Evolutionary conservation across 2,329 filamentous ascomycete species (phyloP).

Genomic region (Fusarium sp.): DNA sequence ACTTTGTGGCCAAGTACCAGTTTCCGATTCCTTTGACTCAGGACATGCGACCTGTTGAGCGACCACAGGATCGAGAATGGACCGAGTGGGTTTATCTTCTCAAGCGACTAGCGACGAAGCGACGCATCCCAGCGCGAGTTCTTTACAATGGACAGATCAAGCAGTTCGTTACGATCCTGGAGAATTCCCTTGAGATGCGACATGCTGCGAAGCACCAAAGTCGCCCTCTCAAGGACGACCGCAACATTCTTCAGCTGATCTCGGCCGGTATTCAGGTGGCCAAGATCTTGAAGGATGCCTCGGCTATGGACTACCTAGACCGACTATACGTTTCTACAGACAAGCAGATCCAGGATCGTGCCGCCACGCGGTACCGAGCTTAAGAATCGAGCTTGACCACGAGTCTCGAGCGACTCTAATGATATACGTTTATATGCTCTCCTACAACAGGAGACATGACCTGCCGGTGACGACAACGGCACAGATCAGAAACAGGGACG

Average conservation of each 20-base stretch:
- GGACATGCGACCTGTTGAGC: constrained; percentile 81
- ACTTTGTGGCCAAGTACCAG: constrained; percentile 91
- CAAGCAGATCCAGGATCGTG: constrained; percentile 77
- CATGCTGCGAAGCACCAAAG: constrained; percentile 86
- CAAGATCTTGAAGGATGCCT: constrained; percentile 85
- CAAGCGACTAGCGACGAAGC: constrained; percentile 86
- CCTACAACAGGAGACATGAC: constrained; percentile 39
- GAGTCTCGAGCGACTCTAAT: constrained; percentile 44
- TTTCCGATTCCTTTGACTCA: constrained; percentile 87
- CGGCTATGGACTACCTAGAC: constrained; percentile 85
- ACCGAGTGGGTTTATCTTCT: constrained; percentile 92
- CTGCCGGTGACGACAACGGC: constrained; percentile 45
- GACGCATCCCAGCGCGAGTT: constrained; percentile 84
- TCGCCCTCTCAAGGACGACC: constrained; percentile 85
- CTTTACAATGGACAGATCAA: constrained; percentile 92
- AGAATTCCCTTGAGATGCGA: constrained; percentile 89
- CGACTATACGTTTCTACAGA: constrained; percentile 85
- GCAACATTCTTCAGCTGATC: constrained; percentile 88
- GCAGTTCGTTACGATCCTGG: constrained; percentile 87
- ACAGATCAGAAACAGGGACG: constrained; percentile 44
- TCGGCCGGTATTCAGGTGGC: constrained; percentile 88
- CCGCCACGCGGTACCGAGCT: constrained; percentile 51
- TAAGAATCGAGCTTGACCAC: constrained; percentile 40
- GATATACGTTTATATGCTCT: constrained; percentile 45
- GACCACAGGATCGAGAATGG: constrained; percentile 84